Conservation (phyloP, 225 moss, liverwort and hornwort species). For the Straminergon stramineum region DNA sequence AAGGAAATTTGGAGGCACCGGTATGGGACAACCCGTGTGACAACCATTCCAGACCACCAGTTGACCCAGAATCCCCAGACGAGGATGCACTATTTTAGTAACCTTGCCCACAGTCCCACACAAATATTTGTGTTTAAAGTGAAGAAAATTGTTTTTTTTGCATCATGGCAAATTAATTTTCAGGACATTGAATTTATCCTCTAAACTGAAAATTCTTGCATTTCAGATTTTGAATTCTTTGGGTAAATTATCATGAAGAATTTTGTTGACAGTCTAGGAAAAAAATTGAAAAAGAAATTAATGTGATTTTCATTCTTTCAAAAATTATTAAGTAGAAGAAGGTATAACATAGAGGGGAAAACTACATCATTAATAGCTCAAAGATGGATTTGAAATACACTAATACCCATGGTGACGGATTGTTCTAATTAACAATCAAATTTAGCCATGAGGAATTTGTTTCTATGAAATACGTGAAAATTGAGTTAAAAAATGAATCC, state of each 20-base stretch:
- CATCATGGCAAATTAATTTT: neutral
- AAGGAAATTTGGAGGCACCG: neutral
- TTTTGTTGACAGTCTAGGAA: too few relatives aligned
- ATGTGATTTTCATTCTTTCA: too few relatives aligned
- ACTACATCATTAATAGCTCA: neutral
- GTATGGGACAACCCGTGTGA: neutral
- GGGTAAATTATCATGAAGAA: neutral
- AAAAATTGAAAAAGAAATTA: too few relatives aligned
- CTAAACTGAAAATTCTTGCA: too few relatives aligned
- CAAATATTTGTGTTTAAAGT: neutral
- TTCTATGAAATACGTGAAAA: neutral
- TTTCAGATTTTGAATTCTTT: neutral
- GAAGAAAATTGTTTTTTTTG: neutral
- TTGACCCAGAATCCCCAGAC: neutral
- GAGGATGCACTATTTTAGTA: neutral
- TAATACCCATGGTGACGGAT: neutral
- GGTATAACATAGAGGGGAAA: too few relatives aligned
- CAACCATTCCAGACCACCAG: neutral
- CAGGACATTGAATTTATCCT: neutral
- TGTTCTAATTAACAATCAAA: too few relatives aligned
- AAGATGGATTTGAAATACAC: neutral
- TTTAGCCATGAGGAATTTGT: accelerated
- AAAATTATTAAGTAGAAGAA: neutral
- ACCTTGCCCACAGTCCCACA: neutral
- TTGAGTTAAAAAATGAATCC: neutral